Percentiles rank a stretch among this genome's conserved stretches.
Evolutionary conservation across 2,329 filamentous ascomycete genomes (phyloP).

Genomic region (Arthrobotrys megalospora): DNA sequence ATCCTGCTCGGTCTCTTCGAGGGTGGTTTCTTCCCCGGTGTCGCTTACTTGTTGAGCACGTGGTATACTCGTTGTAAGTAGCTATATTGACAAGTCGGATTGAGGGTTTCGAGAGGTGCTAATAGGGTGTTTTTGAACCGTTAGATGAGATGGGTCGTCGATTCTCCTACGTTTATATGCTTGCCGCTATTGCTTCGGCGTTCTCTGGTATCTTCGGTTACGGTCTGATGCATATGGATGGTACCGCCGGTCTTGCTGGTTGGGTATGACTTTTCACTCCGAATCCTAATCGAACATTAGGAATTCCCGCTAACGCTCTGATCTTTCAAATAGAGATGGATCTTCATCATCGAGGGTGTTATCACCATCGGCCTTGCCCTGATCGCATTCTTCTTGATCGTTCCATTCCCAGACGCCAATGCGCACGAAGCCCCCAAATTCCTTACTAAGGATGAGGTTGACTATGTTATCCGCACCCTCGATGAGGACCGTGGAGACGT

Average conservation of each 20-base stretch:
- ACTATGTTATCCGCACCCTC: constrained; percentile 68
- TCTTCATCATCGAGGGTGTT: constrained; percentile 65
- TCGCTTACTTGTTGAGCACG: constrained; percentile 79
- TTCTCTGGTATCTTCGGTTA: constrained; percentile 77
- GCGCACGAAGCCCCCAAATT: constrained; percentile 69
- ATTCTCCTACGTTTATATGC: constrained; percentile 70
- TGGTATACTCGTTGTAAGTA: constrained; percentile 78
- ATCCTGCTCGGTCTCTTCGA: constrained; percentile 77
- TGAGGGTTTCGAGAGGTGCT: background rate
- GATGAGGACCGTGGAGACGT: constrained; percentile 74
- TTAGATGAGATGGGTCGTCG: constrained; percentile 61
- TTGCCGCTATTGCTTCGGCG: constrained; percentile 70
- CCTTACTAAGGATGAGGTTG: constrained; percentile 70
- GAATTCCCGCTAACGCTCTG: background rate
- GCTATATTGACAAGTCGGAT: background rate
- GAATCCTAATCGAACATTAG: background rate
- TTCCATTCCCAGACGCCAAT: constrained; percentile 76
- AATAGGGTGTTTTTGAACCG: background rate
- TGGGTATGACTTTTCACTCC: constrained; percentile 69
- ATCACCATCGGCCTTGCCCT: constrained; percentile 73
- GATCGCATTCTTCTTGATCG: constrained; percentile 73
- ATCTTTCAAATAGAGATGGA: constrained; percentile 38
- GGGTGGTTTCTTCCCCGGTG: constrained; percentile 78
- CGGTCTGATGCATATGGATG: constrained; percentile 72
- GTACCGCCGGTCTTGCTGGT: constrained; percentile 70